Conservation (phyloP, 768 basidiomycete genomes). For the Sistotremastrum suecicum region DNA sequence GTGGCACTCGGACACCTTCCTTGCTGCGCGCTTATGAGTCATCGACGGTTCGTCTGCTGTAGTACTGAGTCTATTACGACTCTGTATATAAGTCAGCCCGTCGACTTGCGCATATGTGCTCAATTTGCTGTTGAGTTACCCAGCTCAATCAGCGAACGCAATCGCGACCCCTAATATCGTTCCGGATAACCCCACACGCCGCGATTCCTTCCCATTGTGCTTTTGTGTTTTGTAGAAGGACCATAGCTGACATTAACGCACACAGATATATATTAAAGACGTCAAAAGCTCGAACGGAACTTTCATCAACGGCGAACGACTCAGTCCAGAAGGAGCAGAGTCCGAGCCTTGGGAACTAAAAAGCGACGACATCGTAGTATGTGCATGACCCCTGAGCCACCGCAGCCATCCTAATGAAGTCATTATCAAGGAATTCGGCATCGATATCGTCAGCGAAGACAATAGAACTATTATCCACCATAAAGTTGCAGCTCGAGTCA, state of each 20-base stretch:
- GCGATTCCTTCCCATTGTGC: too few species aligned
- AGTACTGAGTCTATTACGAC: too few species aligned
- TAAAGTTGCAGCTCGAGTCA: constrained; percentile 91
- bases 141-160: too few species aligned
- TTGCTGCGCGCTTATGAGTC: too few species aligned
- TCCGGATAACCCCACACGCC: too few species aligned
- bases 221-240: too few species aligned
- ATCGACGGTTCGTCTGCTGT: too few species aligned
- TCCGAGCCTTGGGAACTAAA: constrained; percentile 90
- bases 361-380: constrained; percentile 87
- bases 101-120: too few species aligned
- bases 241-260: background rate
- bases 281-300: constrained; percentile 98
- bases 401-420: constrained; percentile 5
- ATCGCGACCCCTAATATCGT: too few species aligned
- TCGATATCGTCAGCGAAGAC: constrained; percentile 97
- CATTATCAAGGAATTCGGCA: constrained; percentile 79
- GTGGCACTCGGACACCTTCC: too few species aligned
- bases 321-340: constrained; percentile 80
- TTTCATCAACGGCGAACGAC: constrained; percentile 91
- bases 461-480: constrained; percentile 97
- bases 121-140: too few species aligned
- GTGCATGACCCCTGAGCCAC: constrained; percentile 17
- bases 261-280: constrained; percentile 92
- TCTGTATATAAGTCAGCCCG: too few species aligned